phyloP scores from a whole-genome alignment of 1,139 yeast genomes.

The Candida labiduridarum region DNA sequence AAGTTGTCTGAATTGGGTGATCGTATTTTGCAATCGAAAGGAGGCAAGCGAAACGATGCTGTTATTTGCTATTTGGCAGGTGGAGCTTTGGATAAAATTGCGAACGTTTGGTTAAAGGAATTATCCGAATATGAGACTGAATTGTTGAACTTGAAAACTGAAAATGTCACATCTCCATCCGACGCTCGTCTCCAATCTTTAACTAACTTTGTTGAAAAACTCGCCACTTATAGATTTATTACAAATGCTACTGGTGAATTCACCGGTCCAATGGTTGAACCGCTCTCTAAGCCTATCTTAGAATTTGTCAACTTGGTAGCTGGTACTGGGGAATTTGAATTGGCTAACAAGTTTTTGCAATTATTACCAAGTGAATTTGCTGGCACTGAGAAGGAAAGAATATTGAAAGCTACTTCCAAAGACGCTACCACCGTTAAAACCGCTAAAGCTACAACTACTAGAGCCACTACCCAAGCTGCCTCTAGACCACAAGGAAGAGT shows the following conservation, averaged over 20 bases:
- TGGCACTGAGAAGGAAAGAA: conserved; percentile 73
- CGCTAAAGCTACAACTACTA: conserved; percentile 1
- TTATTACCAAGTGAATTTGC: conserved; percentile 64
- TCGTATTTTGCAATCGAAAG: conserved; percentile 41
- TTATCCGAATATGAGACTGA: conserved; percentile 59
- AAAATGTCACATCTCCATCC: conserved; percentile 58
- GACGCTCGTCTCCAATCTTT: conserved; percentile 86
- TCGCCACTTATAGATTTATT: conserved; percentile 71
- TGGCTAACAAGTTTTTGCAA: conserved; percentile 72
- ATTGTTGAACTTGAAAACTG: conserved; percentile 42
- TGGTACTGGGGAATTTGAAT: conserved; percentile 78
- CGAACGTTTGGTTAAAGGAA: conserved; percentile 84
- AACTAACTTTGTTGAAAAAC: conserved; percentile 80
- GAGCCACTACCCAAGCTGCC: not conserved
- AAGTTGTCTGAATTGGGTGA: conserved; percentile 76
- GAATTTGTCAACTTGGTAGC: conserved; percentile 85
- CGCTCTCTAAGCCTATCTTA: conserved; percentile 58
- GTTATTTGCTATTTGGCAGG: conserved; percentile 81
- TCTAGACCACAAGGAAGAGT: not conserved
- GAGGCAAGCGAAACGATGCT: conserved; percentile 63
- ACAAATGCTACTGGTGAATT: conserved; percentile 42
- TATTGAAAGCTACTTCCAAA: conserved; percentile 54
- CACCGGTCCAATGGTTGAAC: conserved; percentile 51
- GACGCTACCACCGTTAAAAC: conserved; percentile 6
- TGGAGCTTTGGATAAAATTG: conserved; percentile 74